Evolutionary conservation across 495 filamentous ascomycete genomes (phyloP), one percentile per base, ranked within the genome.

Genomic region (Talaromyces adpressus): DNA sequence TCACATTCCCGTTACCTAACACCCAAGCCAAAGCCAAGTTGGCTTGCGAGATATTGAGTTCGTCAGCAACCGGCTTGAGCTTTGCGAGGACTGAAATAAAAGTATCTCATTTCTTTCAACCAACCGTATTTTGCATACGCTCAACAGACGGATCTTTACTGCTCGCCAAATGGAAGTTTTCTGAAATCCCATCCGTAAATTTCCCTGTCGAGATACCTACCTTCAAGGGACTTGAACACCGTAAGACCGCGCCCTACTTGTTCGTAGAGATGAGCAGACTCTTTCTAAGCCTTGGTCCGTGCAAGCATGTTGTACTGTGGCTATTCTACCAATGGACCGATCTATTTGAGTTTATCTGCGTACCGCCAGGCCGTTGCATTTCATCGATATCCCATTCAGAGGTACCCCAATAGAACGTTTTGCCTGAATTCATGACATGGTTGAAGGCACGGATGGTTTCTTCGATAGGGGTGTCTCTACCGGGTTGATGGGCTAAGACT

Each of bases 381-480:
- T 95, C 89, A 57, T 84, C 85, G 12, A 91, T 89, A 62, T 79
- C 81, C 92, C 91, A 95, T 77, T 93, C 90, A 0, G 87, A 91
- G 0, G 91, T 94, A 34, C 92, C 92, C 91, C 91, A 95, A 81
- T 95, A 94, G 71, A 94, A 88, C 25, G 88, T 86, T 76, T 91
- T 88, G 45, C 91, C 88, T 56, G 82, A 81, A 71, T 87, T 80
- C 67, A 95, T 91, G 36, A 89, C 75, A 70, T 91, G 83, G 74
- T 92, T 93, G 80, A 94, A 94, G 51, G 81, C 91, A 61, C 91
- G 85, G 30, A 95, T 91, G 34, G 84, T 85, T 73, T 96, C 92
- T 70, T 92, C 89, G 80, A 95, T 93, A 3, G 91, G 91, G 0
- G 91, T 94, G 47, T 86, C 77, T 7, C 88, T 79, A 73, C 95